Percentiles rank a stretch among this genome's conserved stretches.
These are phyloP conservation scores for Filobasidium floriforme DNA, from an alignment of 768 basidiomycete genomes.

Conservation along the genomic window DNA sequence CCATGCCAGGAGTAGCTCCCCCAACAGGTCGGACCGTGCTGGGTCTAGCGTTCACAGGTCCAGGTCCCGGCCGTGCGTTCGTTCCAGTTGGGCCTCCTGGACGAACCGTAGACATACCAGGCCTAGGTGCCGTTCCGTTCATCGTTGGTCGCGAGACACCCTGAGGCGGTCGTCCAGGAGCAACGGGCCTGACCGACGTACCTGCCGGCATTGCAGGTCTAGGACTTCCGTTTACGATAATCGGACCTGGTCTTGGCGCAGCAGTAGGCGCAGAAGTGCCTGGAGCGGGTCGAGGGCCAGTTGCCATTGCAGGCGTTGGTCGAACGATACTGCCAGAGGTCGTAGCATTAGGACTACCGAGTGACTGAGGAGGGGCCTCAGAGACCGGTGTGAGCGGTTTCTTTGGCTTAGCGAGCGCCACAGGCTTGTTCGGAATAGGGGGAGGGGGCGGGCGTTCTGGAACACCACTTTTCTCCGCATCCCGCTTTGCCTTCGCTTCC, in stretches of 20 bases:
- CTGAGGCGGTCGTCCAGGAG: neutral
- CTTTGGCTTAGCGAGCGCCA: conserved; percentile 4
- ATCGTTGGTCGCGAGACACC: neutral
- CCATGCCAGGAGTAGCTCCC: conserved; percentile 1
- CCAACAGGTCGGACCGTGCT: neutral
- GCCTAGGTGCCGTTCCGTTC: neutral
- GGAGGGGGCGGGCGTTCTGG: neutral
- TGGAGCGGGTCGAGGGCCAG: neutral
- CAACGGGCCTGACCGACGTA: neutral
- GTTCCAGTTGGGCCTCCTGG: neutral
- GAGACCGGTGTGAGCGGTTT: neutral
- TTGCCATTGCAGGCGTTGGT: neutral
- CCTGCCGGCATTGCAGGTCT: neutral
- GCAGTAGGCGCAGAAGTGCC: neutral
- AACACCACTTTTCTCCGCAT: conserved; percentile 9
- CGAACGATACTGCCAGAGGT: neutral
- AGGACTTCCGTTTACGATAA: neutral
- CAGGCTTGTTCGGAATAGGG: conserved; percentile 1
- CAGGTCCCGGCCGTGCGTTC: neutral
- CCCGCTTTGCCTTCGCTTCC: conserved; percentile 19
- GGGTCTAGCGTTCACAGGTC: neutral
- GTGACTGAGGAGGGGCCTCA: neutral
- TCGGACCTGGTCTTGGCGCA: neutral
- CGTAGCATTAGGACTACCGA: neutral
- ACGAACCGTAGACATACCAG: neutral